Evolutionary conservation across 129 eudicot species (phyloP).

Genomic region (Erigeron canadensis): DNA sequence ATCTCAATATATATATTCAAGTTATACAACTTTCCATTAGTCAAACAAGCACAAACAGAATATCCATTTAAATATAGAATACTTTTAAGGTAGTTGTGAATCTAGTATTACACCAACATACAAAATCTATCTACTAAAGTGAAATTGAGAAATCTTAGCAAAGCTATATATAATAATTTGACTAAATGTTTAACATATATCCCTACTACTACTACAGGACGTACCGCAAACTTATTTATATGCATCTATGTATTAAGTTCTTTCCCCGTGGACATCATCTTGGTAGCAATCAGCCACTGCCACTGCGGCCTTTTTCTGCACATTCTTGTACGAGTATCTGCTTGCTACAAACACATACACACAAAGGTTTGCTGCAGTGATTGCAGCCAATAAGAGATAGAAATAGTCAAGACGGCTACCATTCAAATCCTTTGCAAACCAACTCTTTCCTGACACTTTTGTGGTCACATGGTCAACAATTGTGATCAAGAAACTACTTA

Average conservation of each 20-base stretch:
- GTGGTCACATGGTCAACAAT: conserved; percentile 52
- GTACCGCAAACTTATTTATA: conserved; percentile 31
- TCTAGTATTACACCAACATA: background rate
- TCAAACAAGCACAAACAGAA: background rate
- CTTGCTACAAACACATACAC: conserved; percentile 57
- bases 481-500: conserved; percentile 66
- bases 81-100: background rate
- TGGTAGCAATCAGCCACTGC: conserved; percentile 47
- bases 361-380: conserved; percentile 46
- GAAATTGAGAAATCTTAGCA: background rate
- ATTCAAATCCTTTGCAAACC: conserved; percentile 85
- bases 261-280: conserved; percentile 32
- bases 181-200: conserved; percentile 4
- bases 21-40: background rate
- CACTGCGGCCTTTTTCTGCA: conserved; percentile 35
- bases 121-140: conserved; percentile 9
- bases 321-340: conserved; percentile 73
- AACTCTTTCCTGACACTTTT: conserved; percentile 45
- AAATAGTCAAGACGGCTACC: conserved; percentile 70
- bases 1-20: background rate
- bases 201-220: conserved; percentile 11
- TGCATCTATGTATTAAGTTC: conserved; percentile 31
- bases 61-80: background rate
- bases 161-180: background rate
- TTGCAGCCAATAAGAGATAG: conserved; percentile 58